A percentile compares a stretch with the other conserved stretches of the same genome.
These are phyloP conservation scores for Climacium dendroides DNA, from an alignment of 225 moss, liverwort and hornwort species.

Conservation along the genomic window DNA sequence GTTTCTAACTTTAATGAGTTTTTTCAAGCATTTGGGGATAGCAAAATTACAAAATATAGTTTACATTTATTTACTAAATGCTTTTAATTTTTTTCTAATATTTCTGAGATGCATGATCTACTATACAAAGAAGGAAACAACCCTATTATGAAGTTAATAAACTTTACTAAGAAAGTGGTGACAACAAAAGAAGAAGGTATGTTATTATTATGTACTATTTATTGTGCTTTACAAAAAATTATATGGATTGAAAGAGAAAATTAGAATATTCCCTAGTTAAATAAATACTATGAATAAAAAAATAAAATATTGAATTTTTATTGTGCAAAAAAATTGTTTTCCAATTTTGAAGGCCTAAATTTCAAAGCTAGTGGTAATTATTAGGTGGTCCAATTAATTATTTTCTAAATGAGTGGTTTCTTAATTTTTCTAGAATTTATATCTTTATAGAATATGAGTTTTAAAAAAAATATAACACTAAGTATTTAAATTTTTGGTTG, in stretches of 20 bases:
- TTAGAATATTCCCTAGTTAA: fast-evolving
- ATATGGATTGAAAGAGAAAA: neutral
- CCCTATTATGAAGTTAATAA: neutral
- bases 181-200: neutral
- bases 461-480: fast-evolving
- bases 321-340: neutral
- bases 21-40: neutral
- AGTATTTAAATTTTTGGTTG: no score
- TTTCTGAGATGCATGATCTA: neutral
- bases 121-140: neutral
- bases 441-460: neutral
- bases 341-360: no score
- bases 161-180: neutral
- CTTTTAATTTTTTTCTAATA: neutral
- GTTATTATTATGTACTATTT: neutral
- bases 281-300: neutral
- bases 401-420: fast-evolving
- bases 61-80: neutral
- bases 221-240: no score
- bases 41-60: neutral
- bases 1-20: neutral
- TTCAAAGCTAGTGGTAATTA: neutral
- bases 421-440: fast-evolving
- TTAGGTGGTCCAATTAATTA: no score
- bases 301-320: neutral